Conservation (phyloP, 306 rosid genomes). For the Vigna trinervia region DNA sequence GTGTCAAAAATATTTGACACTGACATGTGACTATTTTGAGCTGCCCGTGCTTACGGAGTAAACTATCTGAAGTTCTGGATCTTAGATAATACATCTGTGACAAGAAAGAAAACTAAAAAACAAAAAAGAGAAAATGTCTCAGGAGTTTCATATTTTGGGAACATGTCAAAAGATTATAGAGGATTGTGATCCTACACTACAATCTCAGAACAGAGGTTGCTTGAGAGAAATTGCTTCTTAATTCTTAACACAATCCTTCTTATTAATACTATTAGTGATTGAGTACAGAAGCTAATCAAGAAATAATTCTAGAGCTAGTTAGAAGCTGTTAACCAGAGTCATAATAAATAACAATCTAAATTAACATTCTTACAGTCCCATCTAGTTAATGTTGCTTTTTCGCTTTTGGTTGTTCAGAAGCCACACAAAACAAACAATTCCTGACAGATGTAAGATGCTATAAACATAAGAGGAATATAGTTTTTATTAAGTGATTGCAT, state of each 20-base stretch:
- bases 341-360: not conserved
- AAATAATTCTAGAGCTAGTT: not conserved
- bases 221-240: not conserved
- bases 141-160: not conserved
- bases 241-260: not conserved
- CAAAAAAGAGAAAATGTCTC: not conserved
- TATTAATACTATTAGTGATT: not conserved
- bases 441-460: slow-evolving; percentile 6
- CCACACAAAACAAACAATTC: not conserved
- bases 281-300: not conserved
- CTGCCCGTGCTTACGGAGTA: not conserved
- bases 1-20: not conserved
- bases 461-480: not conserved
- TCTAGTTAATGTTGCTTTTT: not conserved
- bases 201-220: slow-evolving; percentile 1
- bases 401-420: not conserved
- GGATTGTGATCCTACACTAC: not conserved
- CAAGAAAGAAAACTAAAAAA: not conserved
- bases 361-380: not conserved
- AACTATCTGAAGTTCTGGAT: not conserved
- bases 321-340: not conserved
- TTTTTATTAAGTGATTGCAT: not conserved
- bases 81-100: not conserved
- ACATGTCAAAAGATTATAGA: not conserved
- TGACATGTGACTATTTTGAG: not conserved